Conservation (phyloP, 1,139 yeast genomes). For the Taphrina wiesneri region DNA sequence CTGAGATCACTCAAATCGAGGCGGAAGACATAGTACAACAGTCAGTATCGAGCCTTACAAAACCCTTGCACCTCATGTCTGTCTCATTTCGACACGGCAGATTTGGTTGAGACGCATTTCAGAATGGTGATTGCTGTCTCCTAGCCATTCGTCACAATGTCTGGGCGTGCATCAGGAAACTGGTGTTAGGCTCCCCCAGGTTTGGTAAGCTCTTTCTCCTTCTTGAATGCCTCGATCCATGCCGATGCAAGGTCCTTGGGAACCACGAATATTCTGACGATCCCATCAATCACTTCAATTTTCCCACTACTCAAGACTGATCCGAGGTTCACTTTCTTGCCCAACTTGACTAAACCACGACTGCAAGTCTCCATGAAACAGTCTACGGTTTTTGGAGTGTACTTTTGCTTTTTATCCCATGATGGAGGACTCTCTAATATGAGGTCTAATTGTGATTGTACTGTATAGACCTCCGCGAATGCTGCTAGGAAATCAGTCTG, state of each 20-base stretch:
- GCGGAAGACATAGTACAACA: no score
- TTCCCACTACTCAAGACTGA: constrained; percentile 53
- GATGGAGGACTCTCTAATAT: constrained; percentile 64
- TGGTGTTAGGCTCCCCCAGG: neutral
- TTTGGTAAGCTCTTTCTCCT: constrained; percentile 12
- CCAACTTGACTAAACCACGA: constrained; percentile 77
- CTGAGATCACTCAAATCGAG: no score
- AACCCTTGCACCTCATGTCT: no score
- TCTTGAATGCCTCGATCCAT: constrained; percentile 70
- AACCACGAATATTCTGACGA: constrained; percentile 72
- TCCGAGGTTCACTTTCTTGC: constrained; percentile 69
- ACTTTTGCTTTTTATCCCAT: constrained; percentile 65
- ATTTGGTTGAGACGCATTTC: no score
- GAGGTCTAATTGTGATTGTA: constrained; percentile 46
- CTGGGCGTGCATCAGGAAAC: no score
- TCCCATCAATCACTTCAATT: constrained; percentile 76
- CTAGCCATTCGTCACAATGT: no score
- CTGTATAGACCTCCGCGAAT: constrained; percentile 68
- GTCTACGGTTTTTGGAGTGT: constrained; percentile 61
- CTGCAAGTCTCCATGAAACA: constrained; percentile 73
- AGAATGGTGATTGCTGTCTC: no score
- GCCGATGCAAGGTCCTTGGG: constrained; percentile 66
- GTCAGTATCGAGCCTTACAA: no score
- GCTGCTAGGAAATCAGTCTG: constrained; percentile 81
- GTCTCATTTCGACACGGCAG: no score